phyloP scores from a whole-genome alignment of 2,329 filamentous ascomycete species.

The Verticillium longisporum region DNA sequence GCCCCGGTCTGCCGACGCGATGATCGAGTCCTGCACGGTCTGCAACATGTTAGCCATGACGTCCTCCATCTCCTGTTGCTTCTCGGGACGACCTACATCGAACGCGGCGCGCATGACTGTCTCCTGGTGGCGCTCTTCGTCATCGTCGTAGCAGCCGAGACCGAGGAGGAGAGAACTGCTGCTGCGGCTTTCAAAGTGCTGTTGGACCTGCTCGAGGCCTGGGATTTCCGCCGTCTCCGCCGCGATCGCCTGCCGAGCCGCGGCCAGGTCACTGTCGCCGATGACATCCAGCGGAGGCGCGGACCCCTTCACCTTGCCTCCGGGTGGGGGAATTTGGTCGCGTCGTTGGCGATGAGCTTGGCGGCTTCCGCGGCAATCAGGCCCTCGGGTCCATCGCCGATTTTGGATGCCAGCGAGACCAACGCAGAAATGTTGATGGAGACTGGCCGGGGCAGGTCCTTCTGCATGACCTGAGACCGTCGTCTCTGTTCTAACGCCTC shows the following conservation, averaged over 20 bases:
- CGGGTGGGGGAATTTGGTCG: slow-evolving; percentile 65
- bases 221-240: slow-evolving; percentile 55
- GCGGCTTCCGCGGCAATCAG: slow-evolving; percentile 74
- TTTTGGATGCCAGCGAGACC: slow-evolving; percentile 47
- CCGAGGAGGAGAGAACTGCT: slow-evolving; percentile 62
- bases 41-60: slow-evolving; percentile 20
- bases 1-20: slow-evolving; percentile 67
- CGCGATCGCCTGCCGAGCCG: slow-evolving; percentile 70
- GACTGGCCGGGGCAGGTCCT: slow-evolving; percentile 69
- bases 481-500: slow-evolving; percentile 75
- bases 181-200: slow-evolving; percentile 46
- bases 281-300: slow-evolving; percentile 55
- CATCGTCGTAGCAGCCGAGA: slow-evolving; percentile 72
- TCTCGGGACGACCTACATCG: slow-evolving; percentile 46
- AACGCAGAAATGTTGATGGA: slow-evolving; percentile 65
- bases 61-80: not conserved
- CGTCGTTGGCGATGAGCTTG: slow-evolving; percentile 75
- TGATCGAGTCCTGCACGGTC: slow-evolving; percentile 67
- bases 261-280: slow-evolving; percentile 64
- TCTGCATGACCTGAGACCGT: slow-evolving; percentile 88
- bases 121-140: slow-evolving; percentile 64
- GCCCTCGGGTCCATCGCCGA: slow-evolving; percentile 57
- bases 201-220: slow-evolving; percentile 42
- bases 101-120: slow-evolving; percentile 63
- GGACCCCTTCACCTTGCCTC: slow-evolving; percentile 56